Percentiles rank a stretch among this genome's conserved stretches.
These are phyloP conservation scores for Colletotrichum nymphaeae DNA, from an alignment of 2,329 filamentous ascomycete genomes.

Conservation along the genomic window DNA sequence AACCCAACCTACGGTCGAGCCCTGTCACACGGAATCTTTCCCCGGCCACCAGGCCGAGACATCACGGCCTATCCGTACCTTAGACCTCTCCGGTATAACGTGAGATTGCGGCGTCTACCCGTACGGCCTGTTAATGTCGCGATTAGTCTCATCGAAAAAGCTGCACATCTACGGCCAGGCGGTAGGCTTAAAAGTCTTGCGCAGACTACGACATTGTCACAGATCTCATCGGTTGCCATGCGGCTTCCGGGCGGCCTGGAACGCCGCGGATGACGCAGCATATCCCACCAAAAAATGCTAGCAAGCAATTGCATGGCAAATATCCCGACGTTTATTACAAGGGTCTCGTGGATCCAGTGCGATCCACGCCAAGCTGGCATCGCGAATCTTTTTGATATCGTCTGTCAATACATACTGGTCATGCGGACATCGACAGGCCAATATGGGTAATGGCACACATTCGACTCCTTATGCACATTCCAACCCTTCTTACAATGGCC, in stretches of 20 bases:
- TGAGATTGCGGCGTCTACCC: not conserved
- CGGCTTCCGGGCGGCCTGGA: not conserved
- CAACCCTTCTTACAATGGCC: not conserved
- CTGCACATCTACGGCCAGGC: not conserved
- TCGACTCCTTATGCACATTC: not conserved
- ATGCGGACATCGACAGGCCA: constrained; percentile 18
- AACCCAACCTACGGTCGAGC: constrained; percentile 21
- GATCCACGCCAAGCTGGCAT: constrained; percentile 24
- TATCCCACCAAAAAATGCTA: constrained; percentile 1
- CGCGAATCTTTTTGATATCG: constrained; percentile 23
- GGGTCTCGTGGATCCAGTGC: constrained; percentile 25
- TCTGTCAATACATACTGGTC: constrained; percentile 9
- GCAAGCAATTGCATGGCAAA: constrained; percentile 23
- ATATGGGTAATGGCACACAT: not conserved
- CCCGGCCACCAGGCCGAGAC: constrained; percentile 13
- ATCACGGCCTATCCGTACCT: not conserved
- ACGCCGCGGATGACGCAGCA: not conserved
- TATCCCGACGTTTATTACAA: constrained; percentile 28
- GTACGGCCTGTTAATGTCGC: not conserved
- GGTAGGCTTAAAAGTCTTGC: not conserved
- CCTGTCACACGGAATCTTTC: constrained; percentile 23
- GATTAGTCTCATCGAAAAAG: not conserved
- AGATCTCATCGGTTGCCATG: not conserved
- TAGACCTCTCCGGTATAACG: not conserved
- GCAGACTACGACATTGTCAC: not conserved